Conservation (phyloP, 1,284 basidiomycete genomes). For the Ceratobasidium sp. region DNA sequence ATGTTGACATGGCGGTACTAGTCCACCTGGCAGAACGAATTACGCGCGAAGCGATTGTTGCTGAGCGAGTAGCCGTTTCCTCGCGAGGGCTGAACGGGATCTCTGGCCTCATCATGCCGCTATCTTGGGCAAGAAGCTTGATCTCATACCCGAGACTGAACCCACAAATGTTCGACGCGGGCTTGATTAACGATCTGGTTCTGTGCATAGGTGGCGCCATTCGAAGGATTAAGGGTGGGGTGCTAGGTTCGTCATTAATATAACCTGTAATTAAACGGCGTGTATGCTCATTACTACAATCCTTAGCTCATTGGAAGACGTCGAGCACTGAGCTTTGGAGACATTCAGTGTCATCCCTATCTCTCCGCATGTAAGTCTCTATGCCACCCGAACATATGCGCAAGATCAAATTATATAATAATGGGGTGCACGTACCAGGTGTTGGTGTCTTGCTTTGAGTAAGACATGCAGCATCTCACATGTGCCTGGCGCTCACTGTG, state of each 20-base stretch:
- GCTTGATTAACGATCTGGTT: background rate
- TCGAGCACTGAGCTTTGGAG: background rate
- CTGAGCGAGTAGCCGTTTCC: background rate
- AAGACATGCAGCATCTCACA: background rate
- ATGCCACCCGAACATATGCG: background rate
- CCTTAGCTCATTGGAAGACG: constrained; percentile 5
- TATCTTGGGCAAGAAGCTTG: constrained; percentile 20
- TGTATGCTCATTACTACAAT: background rate
- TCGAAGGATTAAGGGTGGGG: background rate
- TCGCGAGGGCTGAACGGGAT: background rate
- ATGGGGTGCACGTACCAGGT: background rate
- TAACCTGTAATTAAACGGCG: too few relatives aligned
- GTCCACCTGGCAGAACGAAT: constrained; percentile 8
- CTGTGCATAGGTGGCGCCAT: background rate
- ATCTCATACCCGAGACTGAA: background rate
- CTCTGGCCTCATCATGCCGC: constrained; percentile 31
- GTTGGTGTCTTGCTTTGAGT: constrained; percentile 13
- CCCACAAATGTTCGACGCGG: background rate
- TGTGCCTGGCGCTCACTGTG: background rate
- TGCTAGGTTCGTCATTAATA: background rate
- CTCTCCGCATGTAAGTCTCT: constrained; percentile 5
- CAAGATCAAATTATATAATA: background rate
- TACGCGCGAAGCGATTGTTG: constrained; percentile 15
- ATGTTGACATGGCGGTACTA: constrained; percentile 8
- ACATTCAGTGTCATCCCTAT: background rate